Conservation (phyloP, 768 basidiomycete genomes). For the Cytidiella melzeri region DNA sequence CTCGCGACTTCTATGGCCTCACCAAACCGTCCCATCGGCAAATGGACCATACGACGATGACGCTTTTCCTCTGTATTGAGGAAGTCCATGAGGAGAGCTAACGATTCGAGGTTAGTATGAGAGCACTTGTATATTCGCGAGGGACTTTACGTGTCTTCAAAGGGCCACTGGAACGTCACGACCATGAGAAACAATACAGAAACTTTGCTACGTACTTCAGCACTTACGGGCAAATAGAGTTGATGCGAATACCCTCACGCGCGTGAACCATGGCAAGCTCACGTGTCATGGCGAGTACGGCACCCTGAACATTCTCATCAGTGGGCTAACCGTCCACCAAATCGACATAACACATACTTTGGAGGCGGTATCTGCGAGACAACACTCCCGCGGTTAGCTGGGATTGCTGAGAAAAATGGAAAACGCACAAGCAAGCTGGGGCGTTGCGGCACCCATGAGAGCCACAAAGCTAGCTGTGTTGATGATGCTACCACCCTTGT, state of each 20-base stretch:
- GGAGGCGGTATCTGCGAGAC: conserved; percentile 76
- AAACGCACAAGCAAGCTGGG: conserved; percentile 92
- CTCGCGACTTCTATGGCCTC: conserved; percentile 94
- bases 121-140: not conserved
- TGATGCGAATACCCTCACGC: conserved; percentile 92
- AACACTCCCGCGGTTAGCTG: too few species aligned
- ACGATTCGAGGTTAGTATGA: not conserved
- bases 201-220: too few species aligned
- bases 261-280: conserved; percentile 98
- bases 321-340: not conserved
- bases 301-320: conserved; percentile 49
- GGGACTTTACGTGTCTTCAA: conserved; percentile 78
- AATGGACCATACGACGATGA: conserved; percentile 81
- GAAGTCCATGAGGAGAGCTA: conserved; percentile 98
- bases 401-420: not conserved
- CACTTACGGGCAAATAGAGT: conserved; percentile 91
- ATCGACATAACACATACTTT: conserved; percentile 45
- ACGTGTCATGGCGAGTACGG: conserved; percentile 96
- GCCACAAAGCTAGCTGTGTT: conserved; percentile 99
- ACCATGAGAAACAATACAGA: conserved; percentile 1
- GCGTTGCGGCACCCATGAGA: conserved; percentile 91
- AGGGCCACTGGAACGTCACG: conserved; percentile 59
- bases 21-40: conserved; percentile 97
- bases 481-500: conserved; percentile 86
- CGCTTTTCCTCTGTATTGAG: conserved; percentile 94